Evolutionary conservation across 2,329 filamentous ascomycete genomes (phyloP), one percentile per base, ranked within the genome.

Genomic region (Penicillium sp.): DNA sequence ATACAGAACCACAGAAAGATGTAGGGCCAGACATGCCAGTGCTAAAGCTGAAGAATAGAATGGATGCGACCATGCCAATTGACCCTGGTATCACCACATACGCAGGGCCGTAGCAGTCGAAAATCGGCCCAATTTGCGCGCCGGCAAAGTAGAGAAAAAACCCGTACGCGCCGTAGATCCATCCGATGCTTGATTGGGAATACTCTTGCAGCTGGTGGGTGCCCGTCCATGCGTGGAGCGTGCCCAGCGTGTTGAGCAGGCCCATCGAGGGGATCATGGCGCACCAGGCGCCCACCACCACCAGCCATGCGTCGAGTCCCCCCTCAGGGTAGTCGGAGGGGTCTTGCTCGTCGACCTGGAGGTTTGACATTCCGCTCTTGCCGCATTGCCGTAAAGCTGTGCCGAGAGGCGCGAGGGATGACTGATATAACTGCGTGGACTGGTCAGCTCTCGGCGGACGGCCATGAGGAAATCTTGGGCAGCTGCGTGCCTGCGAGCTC

Each of bases 91-190:
- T 45, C 8, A 68, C 54, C 2, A 66, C 58, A 38, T 62, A 65
- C 1, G 31, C 21, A 3, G 61, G 56, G 1, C 67, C 66, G 45
- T 64, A 65, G 7, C 60, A 45, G 51, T 69, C 67, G 13, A 69
- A 66, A 17, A 68, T 65, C 1, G 65, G 63, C 0, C 67, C 67
- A 21, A 56, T 60, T 56, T 76, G 73, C 7, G 71, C 66, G 0
- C 67, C 66, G 7, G 64, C 69, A 61, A 75, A 68, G 38, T 78
- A 79, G 11, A 79, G 63, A 51, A 80, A 74, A 60, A 80, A 81
- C 0, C 70, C 73, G 62, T 76, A 80, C 1, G 72, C 67, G 11
- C 77, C 75, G 59, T 76, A 78, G 21, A 81, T 80, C 79, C 78
- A 81, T 0, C 78, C 77, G 31, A 78, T 76, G 15, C 68, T 73